Evolutionary conservation across 2,329 filamentous ascomycete species (phyloP).

Genomic region (Tolypocladium paradoxum): DNA sequence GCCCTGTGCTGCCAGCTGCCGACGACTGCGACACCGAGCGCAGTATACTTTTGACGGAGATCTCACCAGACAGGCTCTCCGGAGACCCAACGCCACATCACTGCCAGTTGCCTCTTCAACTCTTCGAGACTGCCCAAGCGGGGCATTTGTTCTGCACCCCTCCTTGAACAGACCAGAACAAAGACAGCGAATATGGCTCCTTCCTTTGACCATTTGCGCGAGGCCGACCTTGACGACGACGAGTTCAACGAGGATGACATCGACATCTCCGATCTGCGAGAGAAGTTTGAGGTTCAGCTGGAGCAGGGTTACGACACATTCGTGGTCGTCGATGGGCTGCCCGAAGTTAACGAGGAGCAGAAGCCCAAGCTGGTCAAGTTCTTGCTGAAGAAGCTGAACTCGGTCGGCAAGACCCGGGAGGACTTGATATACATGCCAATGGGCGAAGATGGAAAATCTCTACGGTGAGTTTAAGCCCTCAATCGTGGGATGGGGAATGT

Average conservation of each 20-base stretch:
- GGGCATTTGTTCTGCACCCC: constrained; percentile 25
- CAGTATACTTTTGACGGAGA: background rate
- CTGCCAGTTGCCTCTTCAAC: constrained; percentile 7
- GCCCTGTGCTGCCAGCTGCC: background rate
- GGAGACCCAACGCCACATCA: background rate
- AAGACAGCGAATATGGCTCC: constrained; percentile 61
- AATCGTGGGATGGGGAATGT: background rate
- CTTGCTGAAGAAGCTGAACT: constrained; percentile 82
- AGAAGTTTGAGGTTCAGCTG: constrained; percentile 90
- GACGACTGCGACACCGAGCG: background rate
- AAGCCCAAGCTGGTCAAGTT: constrained; percentile 95
- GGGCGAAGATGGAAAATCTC: constrained; percentile 73
- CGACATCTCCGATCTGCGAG: constrained; percentile 86
- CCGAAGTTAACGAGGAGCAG: constrained; percentile 78
- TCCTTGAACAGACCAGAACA: constrained; percentile 14
- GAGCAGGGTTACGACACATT: constrained; percentile 96
- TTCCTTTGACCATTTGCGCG: constrained; percentile 84
- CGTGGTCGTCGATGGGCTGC: constrained; percentile 89
- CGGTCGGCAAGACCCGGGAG: constrained; percentile 74
- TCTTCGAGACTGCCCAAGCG: constrained; percentile 16
- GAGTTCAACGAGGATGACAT: constrained; percentile 88
- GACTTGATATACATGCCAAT: constrained; percentile 91
- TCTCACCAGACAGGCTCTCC: background rate
- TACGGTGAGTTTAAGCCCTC: constrained; percentile 51
- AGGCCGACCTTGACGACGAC: constrained; percentile 78